Evolutionary conservation across 106 monocot genomes (phyloP).

Genomic region (Dendrobium chrysotoxum): DNA sequence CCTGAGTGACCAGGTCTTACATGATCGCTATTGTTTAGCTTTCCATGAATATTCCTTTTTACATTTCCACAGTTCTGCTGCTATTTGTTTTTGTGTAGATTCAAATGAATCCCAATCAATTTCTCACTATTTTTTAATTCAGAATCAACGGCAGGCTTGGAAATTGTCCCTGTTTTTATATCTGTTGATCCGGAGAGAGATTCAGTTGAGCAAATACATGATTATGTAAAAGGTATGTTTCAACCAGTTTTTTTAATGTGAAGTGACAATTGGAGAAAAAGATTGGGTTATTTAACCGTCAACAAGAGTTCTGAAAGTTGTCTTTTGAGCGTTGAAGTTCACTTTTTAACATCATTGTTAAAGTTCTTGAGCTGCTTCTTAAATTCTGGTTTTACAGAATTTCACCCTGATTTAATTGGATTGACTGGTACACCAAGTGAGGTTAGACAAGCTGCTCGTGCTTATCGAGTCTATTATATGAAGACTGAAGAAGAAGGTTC

Average conservation of each 20-base stretch:
- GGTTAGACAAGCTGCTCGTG: constrained; percentile 67
- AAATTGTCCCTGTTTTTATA: constrained; percentile 90
- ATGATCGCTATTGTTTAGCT: background rate
- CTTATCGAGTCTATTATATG: constrained; percentile 97
- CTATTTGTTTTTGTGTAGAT: background rate
- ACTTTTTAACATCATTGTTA: background rate
- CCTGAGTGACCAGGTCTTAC: background rate
- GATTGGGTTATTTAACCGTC: background rate
- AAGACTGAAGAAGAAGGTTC: constrained; percentile 91
- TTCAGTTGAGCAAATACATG: constrained; percentile 86
- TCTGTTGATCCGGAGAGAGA: constrained; percentile 97
- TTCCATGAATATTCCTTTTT: background rate
- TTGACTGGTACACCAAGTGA: constrained; percentile 77
- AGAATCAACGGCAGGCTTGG: constrained; percentile 56
- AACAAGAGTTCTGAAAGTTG: background rate
- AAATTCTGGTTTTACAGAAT: constrained; percentile 49
- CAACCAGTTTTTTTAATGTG: background rate
- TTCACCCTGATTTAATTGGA: constrained; percentile 78
- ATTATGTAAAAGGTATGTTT: constrained; percentile 80
- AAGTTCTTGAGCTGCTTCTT: background rate
- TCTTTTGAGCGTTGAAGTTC: background rate
- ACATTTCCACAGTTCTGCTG: background rate
- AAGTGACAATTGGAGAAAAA: background rate
- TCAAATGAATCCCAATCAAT: background rate
- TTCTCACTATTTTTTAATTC: constrained; percentile 10